These are phyloP conservation scores for Micractinium conductrix DNA, from an alignment of 139 green algal species.

Conservation along the genomic window DNA sequence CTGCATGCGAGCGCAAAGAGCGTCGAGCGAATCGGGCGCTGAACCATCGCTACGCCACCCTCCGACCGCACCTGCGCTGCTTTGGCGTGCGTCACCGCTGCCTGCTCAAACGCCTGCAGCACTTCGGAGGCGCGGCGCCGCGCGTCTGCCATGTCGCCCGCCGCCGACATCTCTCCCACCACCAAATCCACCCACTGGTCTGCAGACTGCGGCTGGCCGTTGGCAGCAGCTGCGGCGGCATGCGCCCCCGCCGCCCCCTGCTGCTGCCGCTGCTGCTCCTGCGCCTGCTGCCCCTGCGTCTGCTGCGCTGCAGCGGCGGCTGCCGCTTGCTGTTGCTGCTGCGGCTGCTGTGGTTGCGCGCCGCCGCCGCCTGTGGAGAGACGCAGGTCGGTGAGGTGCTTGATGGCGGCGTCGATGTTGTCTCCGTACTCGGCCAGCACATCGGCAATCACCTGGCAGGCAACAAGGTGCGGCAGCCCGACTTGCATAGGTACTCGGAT, in stretches of 20 bases:
- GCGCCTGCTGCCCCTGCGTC: neutral
- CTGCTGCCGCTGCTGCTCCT: conserved; percentile 17
- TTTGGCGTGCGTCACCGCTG: conserved; percentile 46
- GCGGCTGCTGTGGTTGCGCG: neutral
- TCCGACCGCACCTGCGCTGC: conserved; percentile 1
- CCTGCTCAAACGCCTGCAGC: conserved; percentile 78
- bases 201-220: conserved; percentile 12
- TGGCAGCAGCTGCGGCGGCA: neutral
- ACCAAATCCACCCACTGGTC: conserved; percentile 82
- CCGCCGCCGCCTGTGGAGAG: conserved; percentile 31
- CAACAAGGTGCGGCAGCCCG: neutral
- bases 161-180: conserved; percentile 79
- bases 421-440: conserved; percentile 76
- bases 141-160: conserved; percentile 72
- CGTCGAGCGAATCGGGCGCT: no score
- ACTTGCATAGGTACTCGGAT: no score
- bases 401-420: conserved; percentile 85
- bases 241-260: no score
- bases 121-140: conserved; percentile 59
- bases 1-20: no score
- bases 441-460: conserved; percentile 63
- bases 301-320: neutral
- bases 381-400: conserved; percentile 69
- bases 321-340: conserved; percentile 12
- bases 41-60: no score